Evolutionary conservation across 148 eudicot genomes (phyloP), one percentile per base, ranked within the genome.

Genomic region (Camellia japonica): DNA sequence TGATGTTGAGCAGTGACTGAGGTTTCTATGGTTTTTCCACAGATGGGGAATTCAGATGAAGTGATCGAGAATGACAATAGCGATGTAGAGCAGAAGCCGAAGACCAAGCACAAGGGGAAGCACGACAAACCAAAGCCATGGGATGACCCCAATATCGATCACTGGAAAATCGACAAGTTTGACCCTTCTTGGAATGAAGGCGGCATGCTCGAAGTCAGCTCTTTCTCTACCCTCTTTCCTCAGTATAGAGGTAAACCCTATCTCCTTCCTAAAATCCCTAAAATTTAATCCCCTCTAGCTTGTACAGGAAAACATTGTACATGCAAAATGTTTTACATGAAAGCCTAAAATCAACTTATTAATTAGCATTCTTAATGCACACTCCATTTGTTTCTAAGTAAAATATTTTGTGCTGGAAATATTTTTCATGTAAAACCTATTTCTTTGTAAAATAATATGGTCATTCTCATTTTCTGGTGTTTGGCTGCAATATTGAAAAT

Each of bases 51-150:
- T 43, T 43, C 23, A 55, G 38, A 59, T 16, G 20, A 71, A 30
- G 38, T 30, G 38, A 30, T 7, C 2, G 71, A 75, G 65, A 41
- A 67, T 20, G 73, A 7, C 46, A 80, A 47, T 18, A 80, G 70
- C 47, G 81, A 74, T 4, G 74, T 44, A 16, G 85, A 74, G 46
- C 11, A 52, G 3, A 72, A 76, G 68, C 72, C 75, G 12, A 74
- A 63, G 49, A 55, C 67, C 6, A 71, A 51, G 72, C 93, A 92
- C 85, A 92, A 94, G 84, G 95, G 97, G n/a, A 94, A 94, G 82
- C 97, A 94, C 82, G 93, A 94, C 79, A 94, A 94, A 79, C 90
- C 90, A 3, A 94, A 94, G 86, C 98, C 98, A 16, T 92, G 97
- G 98, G 98, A 94, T 59, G 90, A 89, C 79, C 82, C 84, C 0